These are phyloP conservation scores for Pyrrhoderma noxium DNA, from an alignment of 1,284 basidiomycete species.

Conservation along the genomic window DNA sequence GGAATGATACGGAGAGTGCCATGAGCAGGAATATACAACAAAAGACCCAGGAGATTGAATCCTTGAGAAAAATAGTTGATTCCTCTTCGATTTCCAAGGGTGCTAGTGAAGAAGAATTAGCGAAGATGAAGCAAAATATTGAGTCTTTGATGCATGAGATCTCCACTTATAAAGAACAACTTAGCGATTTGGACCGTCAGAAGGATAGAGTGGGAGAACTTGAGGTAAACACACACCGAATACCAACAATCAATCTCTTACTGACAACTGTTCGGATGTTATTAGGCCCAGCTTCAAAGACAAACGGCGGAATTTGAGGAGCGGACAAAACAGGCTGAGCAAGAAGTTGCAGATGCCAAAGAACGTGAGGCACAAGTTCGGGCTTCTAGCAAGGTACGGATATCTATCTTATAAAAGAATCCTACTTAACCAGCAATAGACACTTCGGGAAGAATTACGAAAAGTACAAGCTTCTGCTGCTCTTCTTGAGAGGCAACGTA, in stretches of 20 bases:
- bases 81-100: constrained; percentile 49
- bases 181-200: constrained; percentile 41
- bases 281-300: constrained; percentile 39
- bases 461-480: constrained; percentile 89
- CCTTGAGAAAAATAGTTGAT: constrained; percentile 53
- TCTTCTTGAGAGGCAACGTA: constrained; percentile 81
- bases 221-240: constrained; percentile 40
- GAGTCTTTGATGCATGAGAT: constrained; percentile 44
- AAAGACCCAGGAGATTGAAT: constrained; percentile 71
- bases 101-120: constrained; percentile 50
- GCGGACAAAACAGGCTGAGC: constrained; percentile 43
- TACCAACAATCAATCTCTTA: neutral
- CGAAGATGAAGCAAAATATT: constrained; percentile 48
- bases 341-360: constrained; percentile 56
- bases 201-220: constrained; percentile 46
- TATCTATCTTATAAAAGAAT: neutral
- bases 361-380: constrained; percentile 59
- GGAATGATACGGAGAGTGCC: constrained; percentile 73
- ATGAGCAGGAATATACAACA: constrained; percentile 77
- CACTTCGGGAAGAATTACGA: constrained; percentile 82
- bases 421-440: constrained; percentile 36
- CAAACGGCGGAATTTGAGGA: constrained; percentile 38
- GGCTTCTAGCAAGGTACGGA: constrained; percentile 63
- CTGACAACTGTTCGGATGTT: neutral
- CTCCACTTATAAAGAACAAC: constrained; percentile 37